phyloP scores from a whole-genome alignment of 2,329 filamentous ascomycete species.

The Arthroderma uncinatum region DNA sequence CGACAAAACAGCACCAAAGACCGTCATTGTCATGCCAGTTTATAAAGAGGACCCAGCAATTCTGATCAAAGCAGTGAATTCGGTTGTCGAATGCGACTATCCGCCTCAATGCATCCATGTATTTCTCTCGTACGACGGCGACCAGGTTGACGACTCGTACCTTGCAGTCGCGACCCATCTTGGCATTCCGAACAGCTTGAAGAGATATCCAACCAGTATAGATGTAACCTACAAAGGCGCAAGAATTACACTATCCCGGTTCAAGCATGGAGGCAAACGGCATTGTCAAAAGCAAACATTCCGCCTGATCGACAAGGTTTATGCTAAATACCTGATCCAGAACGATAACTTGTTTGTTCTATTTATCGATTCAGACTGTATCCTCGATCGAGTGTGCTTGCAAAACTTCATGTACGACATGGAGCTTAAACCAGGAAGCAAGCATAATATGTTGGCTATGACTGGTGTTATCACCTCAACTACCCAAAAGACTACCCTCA shows the following conservation, averaged over 20 bases:
- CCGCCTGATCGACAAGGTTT: slow-evolving; percentile 85
- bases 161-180: slow-evolving; percentile 74
- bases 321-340: slow-evolving; percentile 69
- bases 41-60: slow-evolving; percentile 84
- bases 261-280: slow-evolving; percentile 85
- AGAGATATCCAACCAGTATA: slow-evolving; percentile 77
- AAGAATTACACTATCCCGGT: slow-evolving; percentile 80
- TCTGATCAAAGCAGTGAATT: slow-evolving; percentile 75
- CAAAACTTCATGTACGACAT: slow-evolving; percentile 99
- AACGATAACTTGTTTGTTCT: slow-evolving; percentile 91
- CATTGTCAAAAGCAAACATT: slow-evolving; percentile 91
- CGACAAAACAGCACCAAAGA: slow-evolving; percentile 77
- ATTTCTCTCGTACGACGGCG: slow-evolving; percentile 90
- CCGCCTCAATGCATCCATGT: slow-evolving; percentile 85
- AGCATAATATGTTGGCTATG: slow-evolving; percentile 90
- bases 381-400: slow-evolving; percentile 78
- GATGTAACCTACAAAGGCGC: slow-evolving; percentile 75
- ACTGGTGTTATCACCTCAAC: slow-evolving; percentile 95
- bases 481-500: slow-evolving; percentile 73
- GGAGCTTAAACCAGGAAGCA: slow-evolving; percentile 89
- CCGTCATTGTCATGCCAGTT: slow-evolving; percentile 93
- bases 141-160: slow-evolving; percentile 78
- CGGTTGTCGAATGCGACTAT: slow-evolving; percentile 87
- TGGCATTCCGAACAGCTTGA: slow-evolving; percentile 64
- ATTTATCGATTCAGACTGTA: slow-evolving; percentile 96